A percentile compares a stretch with the other conserved stretches of the same genome.
Conservation (phyloP, 257 asterid genomes). For the Solanum dulcamara region DNA sequence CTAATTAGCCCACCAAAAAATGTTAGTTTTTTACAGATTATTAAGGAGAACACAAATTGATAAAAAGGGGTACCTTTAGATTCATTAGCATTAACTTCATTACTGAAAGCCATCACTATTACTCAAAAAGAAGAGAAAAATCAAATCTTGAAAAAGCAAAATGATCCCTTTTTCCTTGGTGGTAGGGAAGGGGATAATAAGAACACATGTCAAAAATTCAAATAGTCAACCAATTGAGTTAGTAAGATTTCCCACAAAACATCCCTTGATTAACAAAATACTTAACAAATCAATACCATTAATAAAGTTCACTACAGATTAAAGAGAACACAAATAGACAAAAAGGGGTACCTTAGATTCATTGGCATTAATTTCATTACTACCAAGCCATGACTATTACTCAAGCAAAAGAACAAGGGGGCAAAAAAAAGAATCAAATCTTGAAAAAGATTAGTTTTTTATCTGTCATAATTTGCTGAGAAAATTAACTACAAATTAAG, state of each 20-base stretch:
- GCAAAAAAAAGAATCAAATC: slow-evolving; percentile 4
- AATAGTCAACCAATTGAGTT: background rate
- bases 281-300: background rate
- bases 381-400: slow-evolving; percentile 24
- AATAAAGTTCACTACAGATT: background rate
- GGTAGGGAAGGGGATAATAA: background rate
- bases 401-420: background rate
- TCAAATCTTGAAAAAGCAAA: slow-evolving; percentile 8
- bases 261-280: background rate
- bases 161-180: background rate
- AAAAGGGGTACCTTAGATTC: slow-evolving; percentile 32
- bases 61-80: slow-evolving; percentile 30
- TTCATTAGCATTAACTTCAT: slow-evolving; percentile 33
- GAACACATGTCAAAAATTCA: background rate
- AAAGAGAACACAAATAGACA: background rate
- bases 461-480: slow-evolving; percentile 12
- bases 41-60: background rate
- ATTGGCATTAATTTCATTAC: slow-evolving; percentile 32
- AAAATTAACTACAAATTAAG: background rate
- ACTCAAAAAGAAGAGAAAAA: background rate
- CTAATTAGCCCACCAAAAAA: background rate
- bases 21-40: background rate
- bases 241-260: background rate
- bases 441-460: slow-evolving; percentile 6
- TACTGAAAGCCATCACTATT: slow-evolving; percentile 28